A percentile compares a stretch with the other conserved stretches of the same genome.
Evolutionary conservation across 2,329 filamentous ascomycete species (phyloP).

Genomic region (Scytalidium sp.): DNA sequence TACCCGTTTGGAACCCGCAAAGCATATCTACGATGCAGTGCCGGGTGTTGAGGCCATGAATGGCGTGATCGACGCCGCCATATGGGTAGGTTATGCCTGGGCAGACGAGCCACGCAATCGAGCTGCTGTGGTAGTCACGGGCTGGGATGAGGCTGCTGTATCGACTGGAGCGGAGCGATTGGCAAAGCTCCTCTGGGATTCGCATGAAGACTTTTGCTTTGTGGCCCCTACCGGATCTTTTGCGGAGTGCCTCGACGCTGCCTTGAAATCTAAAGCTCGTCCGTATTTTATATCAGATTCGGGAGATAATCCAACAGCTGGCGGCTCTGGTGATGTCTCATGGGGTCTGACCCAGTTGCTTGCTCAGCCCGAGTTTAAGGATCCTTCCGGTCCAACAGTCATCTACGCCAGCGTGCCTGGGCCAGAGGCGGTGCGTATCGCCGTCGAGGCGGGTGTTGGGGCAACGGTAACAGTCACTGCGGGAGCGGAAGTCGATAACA

Average conservation of each 20-base stretch:
- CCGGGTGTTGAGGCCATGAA: slow-evolving; percentile 37
- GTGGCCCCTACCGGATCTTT: slow-evolving; percentile 48
- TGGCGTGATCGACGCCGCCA: slow-evolving; percentile 46
- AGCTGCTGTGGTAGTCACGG: slow-evolving; percentile 47
- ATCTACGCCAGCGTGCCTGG: slow-evolving; percentile 54
- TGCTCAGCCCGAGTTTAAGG: slow-evolving; percentile 40
- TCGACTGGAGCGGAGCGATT: slow-evolving; percentile 39
- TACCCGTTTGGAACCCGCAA: slow-evolving; percentile 49
- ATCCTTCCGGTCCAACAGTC: slow-evolving; percentile 34
- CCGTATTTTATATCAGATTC: slow-evolving; percentile 55
- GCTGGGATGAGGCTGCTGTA: slow-evolving; percentile 41
- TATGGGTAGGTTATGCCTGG: slow-evolving; percentile 57
- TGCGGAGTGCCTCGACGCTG: slow-evolving; percentile 42
- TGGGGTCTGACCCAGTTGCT: slow-evolving; percentile 47
- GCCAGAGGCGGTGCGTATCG: slow-evolving; percentile 37
- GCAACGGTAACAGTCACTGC: slow-evolving; percentile 47
- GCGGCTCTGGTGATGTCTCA: slow-evolving; percentile 51
- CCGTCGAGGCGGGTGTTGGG: slow-evolving; percentile 43
- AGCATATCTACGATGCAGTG: slow-evolving; percentile 46
- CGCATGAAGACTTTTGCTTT: slow-evolving; percentile 45
- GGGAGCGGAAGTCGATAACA: slow-evolving; percentile 45
- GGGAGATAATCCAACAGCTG: slow-evolving; percentile 53
- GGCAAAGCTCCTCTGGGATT: slow-evolving; percentile 45
- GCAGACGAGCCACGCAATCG: slow-evolving; percentile 51
- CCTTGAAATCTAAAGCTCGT: slow-evolving; percentile 34